Percentiles rank a stretch among this genome's conserved stretches.
Evolutionary conservation across 2,329 filamentous ascomycete genomes (phyloP).

Genomic region (Fusarium staphyleae): DNA sequence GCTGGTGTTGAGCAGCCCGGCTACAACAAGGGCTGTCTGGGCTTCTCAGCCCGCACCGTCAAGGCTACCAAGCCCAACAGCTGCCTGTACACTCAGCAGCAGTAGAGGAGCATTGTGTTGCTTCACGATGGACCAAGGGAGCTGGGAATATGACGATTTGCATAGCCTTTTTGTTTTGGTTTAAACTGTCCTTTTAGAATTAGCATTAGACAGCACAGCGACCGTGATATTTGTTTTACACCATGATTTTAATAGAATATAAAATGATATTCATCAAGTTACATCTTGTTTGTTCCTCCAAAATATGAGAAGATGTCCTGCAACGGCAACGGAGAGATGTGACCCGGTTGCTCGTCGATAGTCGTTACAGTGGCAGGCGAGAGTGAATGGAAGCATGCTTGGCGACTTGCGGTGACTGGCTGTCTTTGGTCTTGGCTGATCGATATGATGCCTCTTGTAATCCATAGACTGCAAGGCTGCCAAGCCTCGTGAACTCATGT

Average conservation of each 20-base stretch:
- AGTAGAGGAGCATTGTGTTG: background rate
- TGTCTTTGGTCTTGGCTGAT: too few relatives aligned
- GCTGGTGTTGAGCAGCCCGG: slow-evolving; percentile 46
- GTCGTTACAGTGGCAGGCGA: slow-evolving; percentile 39
- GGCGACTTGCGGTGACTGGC: too few relatives aligned
- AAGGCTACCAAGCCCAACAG: slow-evolving; percentile 43
- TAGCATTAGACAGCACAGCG: too few relatives aligned
- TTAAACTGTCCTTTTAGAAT: too few relatives aligned
- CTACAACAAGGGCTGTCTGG: slow-evolving; percentile 48
- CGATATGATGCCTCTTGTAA: too few relatives aligned
- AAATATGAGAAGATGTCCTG: background rate
- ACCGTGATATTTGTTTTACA: too few relatives aligned
- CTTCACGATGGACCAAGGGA: background rate
- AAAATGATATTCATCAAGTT: too few relatives aligned
- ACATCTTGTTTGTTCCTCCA: too few relatives aligned
- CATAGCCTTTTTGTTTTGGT: too few relatives aligned
- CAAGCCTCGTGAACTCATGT: too few relatives aligned
- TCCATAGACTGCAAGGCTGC: too few relatives aligned
- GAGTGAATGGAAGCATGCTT: slow-evolving; percentile 23
- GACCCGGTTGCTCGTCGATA: slow-evolving; percentile 31
- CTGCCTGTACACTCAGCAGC: slow-evolving; percentile 47
- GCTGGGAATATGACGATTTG: background rate
- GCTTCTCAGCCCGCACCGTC: slow-evolving; percentile 45
- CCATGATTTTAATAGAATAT: too few relatives aligned
- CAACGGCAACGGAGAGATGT: slow-evolving; percentile 9